Conservation (phyloP, 2,329 filamentous ascomycete species). For the Alternaria incomplexa region DNA sequence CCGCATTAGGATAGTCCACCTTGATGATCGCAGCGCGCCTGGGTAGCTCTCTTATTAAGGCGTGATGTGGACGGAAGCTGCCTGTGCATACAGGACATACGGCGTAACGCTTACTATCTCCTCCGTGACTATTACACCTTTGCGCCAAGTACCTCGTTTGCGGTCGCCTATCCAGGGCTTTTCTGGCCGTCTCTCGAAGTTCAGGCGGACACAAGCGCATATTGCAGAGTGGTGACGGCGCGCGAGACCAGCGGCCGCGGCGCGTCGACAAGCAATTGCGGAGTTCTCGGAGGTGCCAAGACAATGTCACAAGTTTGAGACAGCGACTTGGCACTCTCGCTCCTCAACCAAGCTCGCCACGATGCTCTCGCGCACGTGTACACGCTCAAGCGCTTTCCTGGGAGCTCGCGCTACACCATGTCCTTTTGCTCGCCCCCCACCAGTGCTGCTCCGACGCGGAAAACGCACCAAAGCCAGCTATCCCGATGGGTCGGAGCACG, state of each 20-base stretch:
- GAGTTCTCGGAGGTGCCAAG: constrained; percentile 37
- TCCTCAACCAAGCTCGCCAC: constrained; percentile 8
- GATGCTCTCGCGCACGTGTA: constrained; percentile 26
- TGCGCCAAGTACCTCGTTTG: too few relatives aligned
- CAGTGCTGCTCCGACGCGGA: constrained; percentile 25
- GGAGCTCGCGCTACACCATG: constrained; percentile 27
- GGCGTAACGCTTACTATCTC: too few relatives aligned
- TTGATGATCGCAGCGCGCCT: neutral
- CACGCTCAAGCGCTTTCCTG: constrained; percentile 33
- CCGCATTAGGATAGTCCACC: neutral
- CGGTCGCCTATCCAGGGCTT: too few relatives aligned
- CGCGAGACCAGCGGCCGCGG: neutral
- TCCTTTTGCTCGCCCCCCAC: constrained; percentile 20
- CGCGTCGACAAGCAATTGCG: constrained; percentile 10
- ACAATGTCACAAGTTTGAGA: constrained; percentile 12
- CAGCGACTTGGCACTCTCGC: neutral
- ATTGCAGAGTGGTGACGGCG: neutral
- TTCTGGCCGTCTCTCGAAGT: too few relatives aligned
- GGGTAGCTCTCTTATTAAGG: neutral
- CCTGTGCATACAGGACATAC: too few relatives aligned
- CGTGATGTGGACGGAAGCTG: too few relatives aligned
- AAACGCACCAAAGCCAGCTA: constrained; percentile 26
- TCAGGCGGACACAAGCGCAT: neutral
- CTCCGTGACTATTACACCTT: too few relatives aligned
- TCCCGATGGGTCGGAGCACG: constrained; percentile 3